Evolutionary conservation across 1,284 basidiomycete species (phyloP).

Genomic region (Laetiporus sulphureus): DNA sequence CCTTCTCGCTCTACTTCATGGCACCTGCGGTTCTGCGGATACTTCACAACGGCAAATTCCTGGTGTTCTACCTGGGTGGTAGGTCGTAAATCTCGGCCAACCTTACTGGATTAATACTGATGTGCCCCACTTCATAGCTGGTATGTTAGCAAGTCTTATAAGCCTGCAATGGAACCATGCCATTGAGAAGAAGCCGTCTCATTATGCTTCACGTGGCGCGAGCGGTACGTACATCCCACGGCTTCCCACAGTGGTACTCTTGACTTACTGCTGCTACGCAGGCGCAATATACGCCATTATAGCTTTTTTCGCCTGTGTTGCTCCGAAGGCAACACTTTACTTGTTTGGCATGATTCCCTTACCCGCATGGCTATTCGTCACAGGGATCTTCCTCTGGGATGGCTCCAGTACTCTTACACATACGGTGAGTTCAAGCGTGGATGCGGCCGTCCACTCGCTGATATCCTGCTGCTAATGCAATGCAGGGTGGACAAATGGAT

Average conservation of each 20-base stretch:
- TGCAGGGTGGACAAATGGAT: slow-evolving; percentile 46
- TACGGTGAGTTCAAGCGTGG: slow-evolving; percentile 32
- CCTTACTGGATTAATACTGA: slow-evolving; percentile 1
- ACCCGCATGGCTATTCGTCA: slow-evolving; percentile 76
- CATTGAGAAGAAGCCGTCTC: slow-evolving; percentile 29
- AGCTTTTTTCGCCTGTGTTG: slow-evolving; percentile 64
- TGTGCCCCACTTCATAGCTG: slow-evolving; percentile 35
- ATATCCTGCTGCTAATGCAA: too few relatives aligned
- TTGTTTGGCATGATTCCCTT: slow-evolving; percentile 81
- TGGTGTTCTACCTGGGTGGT: slow-evolving; percentile 76
- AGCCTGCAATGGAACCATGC: slow-evolving; percentile 57
- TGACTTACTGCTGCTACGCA: slow-evolving; percentile 20
- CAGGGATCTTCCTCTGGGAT: slow-evolving; percentile 73
- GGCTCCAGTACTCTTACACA: slow-evolving; percentile 39
- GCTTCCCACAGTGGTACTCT: not conserved
- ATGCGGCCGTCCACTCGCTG: slow-evolving; percentile 6
- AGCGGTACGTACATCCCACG: slow-evolving; percentile 44
- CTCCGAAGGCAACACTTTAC: slow-evolving; percentile 66
- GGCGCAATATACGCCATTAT: slow-evolving; percentile 73
- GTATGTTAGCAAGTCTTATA: slow-evolving; percentile 52
- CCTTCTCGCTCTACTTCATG: slow-evolving; percentile 76
- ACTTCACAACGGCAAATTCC: slow-evolving; percentile 66
- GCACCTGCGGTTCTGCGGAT: slow-evolving; percentile 63
- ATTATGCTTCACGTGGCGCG: slow-evolving; percentile 62
- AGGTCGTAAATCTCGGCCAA: slow-evolving; percentile 12